Evolutionary conservation across 1,284 basidiomycete species (phyloP), one percentile per base, ranked within the genome.

Genomic region (Lentinus polychrous): DNA sequence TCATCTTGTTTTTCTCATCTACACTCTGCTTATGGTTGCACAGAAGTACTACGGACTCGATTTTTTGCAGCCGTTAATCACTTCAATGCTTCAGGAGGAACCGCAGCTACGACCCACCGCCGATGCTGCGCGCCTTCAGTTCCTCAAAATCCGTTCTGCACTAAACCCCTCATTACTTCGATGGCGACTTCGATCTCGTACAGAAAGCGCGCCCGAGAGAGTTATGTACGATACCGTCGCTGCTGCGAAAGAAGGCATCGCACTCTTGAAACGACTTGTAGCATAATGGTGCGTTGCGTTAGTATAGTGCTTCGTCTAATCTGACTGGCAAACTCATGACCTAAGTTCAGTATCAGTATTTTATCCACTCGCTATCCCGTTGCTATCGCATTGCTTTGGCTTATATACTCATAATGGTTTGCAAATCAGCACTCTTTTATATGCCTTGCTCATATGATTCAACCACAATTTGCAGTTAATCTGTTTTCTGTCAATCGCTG

Each of bases 141-240:
- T 37, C 18, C 4, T n/a, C 6, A 18, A 37, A 14, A 37, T 37
- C 5, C 35, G 18, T 7, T n/a, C 35, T 6, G 4, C n/a, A 15
- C 35, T 37, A 14, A 37, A n/a, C 35, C n/a, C 14, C 4, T 37
- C 35, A n/a, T 15, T 15, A n/a, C 14, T 37, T 7, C 35, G 35
- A 17, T 41, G 39, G 39, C 17, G 39, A 17, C 22, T 41, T 5
- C 39, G 39, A 6, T 22, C 17, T 6, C 37, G 40, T 12, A 42
- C 46, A 14, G 51, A 52, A 17, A 20, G 38, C 1, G 35, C 47
- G 1, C 39, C 35, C 3, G 39, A 51, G 37, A 35, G 50, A n/a
- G 39, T 50, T 7, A 45, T 50, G 4, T 48, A 50, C 32, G 49
- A 50, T 37, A 50, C 49, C 5, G 35, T 37, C 7, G 35, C 35